These are phyloP conservation scores for Limtongozyma cylindracea DNA, from an alignment of 805 yeast genomes.

Conservation along the genomic window DNA sequence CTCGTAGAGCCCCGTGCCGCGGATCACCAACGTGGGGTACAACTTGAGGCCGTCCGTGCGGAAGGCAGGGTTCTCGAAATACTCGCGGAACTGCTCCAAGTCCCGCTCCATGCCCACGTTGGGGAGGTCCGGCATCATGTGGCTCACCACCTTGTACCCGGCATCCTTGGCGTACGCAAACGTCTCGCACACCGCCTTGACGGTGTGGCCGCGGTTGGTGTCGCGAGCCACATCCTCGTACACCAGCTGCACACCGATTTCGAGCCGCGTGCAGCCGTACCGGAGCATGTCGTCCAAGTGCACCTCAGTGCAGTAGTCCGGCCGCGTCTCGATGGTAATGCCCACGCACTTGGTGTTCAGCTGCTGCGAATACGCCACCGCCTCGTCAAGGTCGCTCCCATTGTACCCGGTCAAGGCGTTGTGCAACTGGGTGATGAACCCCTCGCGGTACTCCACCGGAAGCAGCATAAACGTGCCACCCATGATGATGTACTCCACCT, in stretches of 20 bases:
- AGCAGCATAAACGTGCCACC: conserved; percentile 98
- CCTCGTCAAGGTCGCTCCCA: conserved; percentile 74
- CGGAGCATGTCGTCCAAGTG: conserved; percentile 88
- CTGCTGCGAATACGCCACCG: conserved; percentile 76
- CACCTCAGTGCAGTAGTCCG: conserved; percentile 92
- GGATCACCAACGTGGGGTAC: conserved; percentile 86
- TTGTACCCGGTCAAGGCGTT: conserved; percentile 88
- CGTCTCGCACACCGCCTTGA: conserved; percentile 85
- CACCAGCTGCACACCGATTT: conserved; percentile 91
- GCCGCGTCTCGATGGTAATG: conserved; percentile 93
- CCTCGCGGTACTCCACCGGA: conserved; percentile 74
- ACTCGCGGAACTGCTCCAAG: conserved; percentile 83
- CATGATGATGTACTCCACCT: conserved; percentile 94
- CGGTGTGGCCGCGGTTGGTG: conserved; percentile 95
- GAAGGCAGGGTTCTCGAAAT: conserved; percentile 90
- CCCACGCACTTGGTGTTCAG: conserved; percentile 95
- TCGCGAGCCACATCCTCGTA: conserved; percentile 98
- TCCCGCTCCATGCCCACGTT: conserved; percentile 98
- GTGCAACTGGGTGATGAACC: conserved; percentile 70
- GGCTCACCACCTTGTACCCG: conserved; percentile 92
- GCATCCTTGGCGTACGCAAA: conserved; percentile 94
- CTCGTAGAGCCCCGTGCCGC: conserved; percentile 95
- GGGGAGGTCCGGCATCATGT: conserved; percentile 99
- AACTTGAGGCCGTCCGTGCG: conserved; percentile 92
- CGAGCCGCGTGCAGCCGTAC: conserved; percentile 92